A percentile compares a stretch with the other conserved stretches of the same genome.
These are phyloP conservation scores for Xylariaceae sp. DNA, from an alignment of 2,329 filamentous ascomycete genomes.

Conservation along the genomic window DNA sequence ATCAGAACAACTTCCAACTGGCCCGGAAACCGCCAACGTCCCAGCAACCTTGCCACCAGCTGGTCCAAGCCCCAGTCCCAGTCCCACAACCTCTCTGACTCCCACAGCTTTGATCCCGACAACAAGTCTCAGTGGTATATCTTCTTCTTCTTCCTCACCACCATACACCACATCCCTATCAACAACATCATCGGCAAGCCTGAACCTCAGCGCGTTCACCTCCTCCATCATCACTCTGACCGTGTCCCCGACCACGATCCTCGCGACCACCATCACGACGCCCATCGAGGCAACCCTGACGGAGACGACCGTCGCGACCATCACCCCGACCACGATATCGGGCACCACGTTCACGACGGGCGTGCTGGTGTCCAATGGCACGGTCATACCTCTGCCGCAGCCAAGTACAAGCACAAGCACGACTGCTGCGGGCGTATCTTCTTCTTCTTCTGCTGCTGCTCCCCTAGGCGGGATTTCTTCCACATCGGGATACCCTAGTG, in stretches of 20 bases:
- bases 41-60: no score
- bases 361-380: slow-evolving; percentile 4
- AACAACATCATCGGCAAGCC: slow-evolving; percentile 1
- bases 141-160: no score
- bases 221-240: slow-evolving; percentile 11
- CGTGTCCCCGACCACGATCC: slow-evolving; percentile 8
- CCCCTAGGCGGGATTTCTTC: no score
- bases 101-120: no score
- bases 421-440: not conserved
- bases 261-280: slow-evolving; percentile 8
- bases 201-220: slow-evolving; percentile 6
- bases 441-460: no score
- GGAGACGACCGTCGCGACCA: slow-evolving; percentile 3
- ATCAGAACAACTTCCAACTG: no score
- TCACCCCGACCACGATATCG: slow-evolving; percentile 9
- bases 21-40: no score
- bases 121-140: no score
- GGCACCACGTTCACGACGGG: slow-evolving; percentile 9
- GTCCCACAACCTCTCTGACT: no score
- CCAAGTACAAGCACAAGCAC: slow-evolving; percentile 2
- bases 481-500: not conserved
- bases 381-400: slow-evolving; percentile 1
- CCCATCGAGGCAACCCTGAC: slow-evolving; percentile 5
- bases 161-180: no score
- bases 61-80: no score